Percentiles rank a stretch among this genome's conserved stretches.
phyloP scores from a whole-genome alignment of 805 yeast genomes.

The Spathaspora gorwiae region DNA sequence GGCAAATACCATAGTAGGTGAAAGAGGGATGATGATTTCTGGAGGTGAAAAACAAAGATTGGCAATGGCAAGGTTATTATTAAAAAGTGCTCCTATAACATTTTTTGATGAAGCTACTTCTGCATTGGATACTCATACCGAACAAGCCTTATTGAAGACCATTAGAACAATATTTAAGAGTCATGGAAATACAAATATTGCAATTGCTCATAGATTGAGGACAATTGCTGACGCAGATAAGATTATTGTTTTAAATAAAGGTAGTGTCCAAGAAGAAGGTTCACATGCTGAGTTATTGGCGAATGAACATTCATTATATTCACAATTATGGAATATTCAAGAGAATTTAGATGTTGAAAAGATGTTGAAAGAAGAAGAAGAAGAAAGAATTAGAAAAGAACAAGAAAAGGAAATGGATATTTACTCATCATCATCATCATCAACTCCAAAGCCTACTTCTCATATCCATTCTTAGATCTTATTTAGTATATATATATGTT shows the following conservation, averaged over 20 bases:
- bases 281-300: conserved; percentile 62
- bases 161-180: conserved; percentile 59
- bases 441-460: too few relatives aligned
- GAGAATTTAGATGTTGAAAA: conserved; percentile 61
- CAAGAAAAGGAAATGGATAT: conserved; percentile 1
- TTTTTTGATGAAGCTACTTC: conserved; percentile 97
- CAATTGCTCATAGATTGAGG: conserved; percentile 90
- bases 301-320: conserved; percentile 58
- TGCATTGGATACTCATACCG: conserved; percentile 95
- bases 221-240: conserved; percentile 93
- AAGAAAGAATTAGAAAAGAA: conserved; percentile 6
- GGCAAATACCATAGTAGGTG: conserved; percentile 83
- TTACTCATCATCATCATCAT: neutral
- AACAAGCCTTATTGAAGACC: conserved; percentile 74
- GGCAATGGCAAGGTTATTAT: conserved; percentile 85
- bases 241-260: conserved; percentile 79
- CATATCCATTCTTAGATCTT: too few relatives aligned
- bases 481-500: too few relatives aligned
- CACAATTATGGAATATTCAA: conserved; percentile 87
- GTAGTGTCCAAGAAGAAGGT: conserved; percentile 84
- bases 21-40: conserved; percentile 96
- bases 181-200: conserved; percentile 68
- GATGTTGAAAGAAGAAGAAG: conserved; percentile 12
- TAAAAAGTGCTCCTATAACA: conserved; percentile 83
- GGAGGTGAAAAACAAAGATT: conserved; percentile 98